Evolutionary conservation across 148 eudicot species (phyloP).

Genomic region (Amaranthus palmeri): DNA sequence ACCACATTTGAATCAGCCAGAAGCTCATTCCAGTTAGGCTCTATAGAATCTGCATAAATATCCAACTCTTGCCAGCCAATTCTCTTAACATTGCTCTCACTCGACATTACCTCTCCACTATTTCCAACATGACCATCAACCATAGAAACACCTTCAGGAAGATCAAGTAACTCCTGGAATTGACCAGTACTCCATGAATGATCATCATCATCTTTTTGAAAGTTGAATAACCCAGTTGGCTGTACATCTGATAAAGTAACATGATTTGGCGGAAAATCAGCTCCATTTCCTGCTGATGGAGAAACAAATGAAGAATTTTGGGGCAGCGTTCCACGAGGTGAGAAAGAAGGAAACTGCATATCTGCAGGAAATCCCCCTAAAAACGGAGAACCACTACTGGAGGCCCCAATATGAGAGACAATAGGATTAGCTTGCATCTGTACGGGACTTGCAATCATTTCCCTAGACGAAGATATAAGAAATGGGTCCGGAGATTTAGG

Average conservation of each 20-base stretch:
- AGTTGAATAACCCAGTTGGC: slow-evolving; percentile 30
- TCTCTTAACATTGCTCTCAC: slow-evolving; percentile 38
- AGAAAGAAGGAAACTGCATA: slow-evolving; percentile 33
- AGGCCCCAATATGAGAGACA: slow-evolving; percentile 30
- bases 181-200: slow-evolving; percentile 52
- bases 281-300: slow-evolving; percentile 31
- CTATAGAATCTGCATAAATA: slow-evolving; percentile 48
- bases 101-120: slow-evolving; percentile 26
- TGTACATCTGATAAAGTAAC: slow-evolving; percentile 25
- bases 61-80: slow-evolving; percentile 61
- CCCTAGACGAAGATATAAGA: slow-evolving; percentile 30
- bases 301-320: slow-evolving; percentile 35
- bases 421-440: slow-evolving; percentile 33
- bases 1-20: slow-evolving; percentile 42
- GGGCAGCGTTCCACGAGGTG: slow-evolving; percentile 30
- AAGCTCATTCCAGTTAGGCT: slow-evolving; percentile 60
- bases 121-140: slow-evolving; percentile 43
- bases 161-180: slow-evolving; percentile 51
- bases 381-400: slow-evolving; percentile 35
- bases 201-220: slow-evolving; percentile 42
- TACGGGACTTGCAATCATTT: slow-evolving; percentile 24
- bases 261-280: slow-evolving; percentile 25
- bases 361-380: slow-evolving; percentile 37
- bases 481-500: slow-evolving; percentile 45
- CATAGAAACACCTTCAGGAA: slow-evolving; percentile 33